These are phyloP conservation scores for Stropharia rugosoannulata DNA, from an alignment of 768 basidiomycete genomes.

Conservation along the genomic window DNA sequence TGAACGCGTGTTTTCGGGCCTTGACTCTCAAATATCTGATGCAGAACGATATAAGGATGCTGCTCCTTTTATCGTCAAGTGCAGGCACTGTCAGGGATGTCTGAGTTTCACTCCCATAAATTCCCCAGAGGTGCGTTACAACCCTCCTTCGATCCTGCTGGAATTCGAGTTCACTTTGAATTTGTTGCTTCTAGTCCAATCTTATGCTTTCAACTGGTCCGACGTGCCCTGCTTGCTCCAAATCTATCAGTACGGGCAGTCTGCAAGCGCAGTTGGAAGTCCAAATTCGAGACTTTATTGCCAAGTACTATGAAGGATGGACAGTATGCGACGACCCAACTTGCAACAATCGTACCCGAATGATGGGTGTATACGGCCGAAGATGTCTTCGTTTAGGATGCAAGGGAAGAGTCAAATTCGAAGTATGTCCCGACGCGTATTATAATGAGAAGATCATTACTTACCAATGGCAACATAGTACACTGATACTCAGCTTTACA, in stretches of 20 bases:
- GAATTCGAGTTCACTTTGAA: not conserved
- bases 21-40: conserved; percentile 91
- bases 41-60: conserved; percentile 82
- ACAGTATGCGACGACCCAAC: conserved; percentile 83
- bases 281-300: conserved; percentile 77
- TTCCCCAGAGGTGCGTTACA: conserved; percentile 51
- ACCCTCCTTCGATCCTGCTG: not conserved
- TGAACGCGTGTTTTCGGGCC: conserved; percentile 69
- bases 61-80: conserved; percentile 70
- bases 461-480: conserved; percentile 50
- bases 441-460: not conserved
- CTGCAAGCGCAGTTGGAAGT: conserved; percentile 83
- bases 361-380: conserved; percentile 91
- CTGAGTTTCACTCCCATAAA: conserved; percentile 57
- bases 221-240: conserved; percentile 67
- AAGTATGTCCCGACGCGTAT: conserved; percentile 48
- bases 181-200: conserved; percentile 46
- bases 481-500: conserved; percentile 81
- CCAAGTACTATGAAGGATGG: conserved; percentile 88
- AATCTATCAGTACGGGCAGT: conserved; percentile 52
- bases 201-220: conserved; percentile 66
- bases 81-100: conserved; percentile 68
- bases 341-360: conserved; percentile 83
- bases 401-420: conserved; percentile 67
- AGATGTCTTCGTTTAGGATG: conserved; percentile 75